phyloP scores from a whole-genome alignment of 106 monocot species.

The Platanthera guangdongensis region DNA sequence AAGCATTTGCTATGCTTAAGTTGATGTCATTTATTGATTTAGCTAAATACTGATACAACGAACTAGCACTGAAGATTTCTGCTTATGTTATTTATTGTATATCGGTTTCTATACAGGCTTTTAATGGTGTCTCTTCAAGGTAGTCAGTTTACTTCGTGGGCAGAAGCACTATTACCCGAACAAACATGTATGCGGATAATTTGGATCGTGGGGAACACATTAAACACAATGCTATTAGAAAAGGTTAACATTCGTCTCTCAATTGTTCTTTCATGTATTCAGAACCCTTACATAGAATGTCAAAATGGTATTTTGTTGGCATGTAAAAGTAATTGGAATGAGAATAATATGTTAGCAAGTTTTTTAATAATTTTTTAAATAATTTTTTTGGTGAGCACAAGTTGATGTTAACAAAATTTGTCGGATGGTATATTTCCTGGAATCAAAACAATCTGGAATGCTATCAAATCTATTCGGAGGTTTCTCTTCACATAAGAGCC shows the following conservation, averaged over 20 bases:
- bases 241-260: conserved; percentile 35
- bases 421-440: not conserved
- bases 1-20: not conserved
- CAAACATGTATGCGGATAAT: conserved; percentile 47
- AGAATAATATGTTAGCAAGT: not conserved
- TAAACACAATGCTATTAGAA: conserved; percentile 57
- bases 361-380: not conserved
- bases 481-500: too few species aligned
- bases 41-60: not conserved
- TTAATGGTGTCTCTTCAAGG: conserved; percentile 47
- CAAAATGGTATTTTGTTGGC: not conserved
- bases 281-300: not conserved
- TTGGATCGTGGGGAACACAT: conserved; percentile 85
- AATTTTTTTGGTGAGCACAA: not conserved
- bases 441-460: too few species aligned
- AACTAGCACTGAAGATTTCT: not conserved
- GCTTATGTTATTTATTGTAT: not conserved
- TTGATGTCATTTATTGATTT: not conserved
- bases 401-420: not conserved
- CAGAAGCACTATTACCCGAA: conserved; percentile 52
- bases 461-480: too few species aligned
- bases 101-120: conserved; percentile 31
- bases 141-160: conserved; percentile 41
- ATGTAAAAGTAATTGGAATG: not conserved
- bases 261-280: not conserved